A percentile compares a stretch with the other conserved stretches of the same genome.
phyloP scores from a whole-genome alignment of 148 eudicot genomes.

The Dysphania ambrosioides region DNA sequence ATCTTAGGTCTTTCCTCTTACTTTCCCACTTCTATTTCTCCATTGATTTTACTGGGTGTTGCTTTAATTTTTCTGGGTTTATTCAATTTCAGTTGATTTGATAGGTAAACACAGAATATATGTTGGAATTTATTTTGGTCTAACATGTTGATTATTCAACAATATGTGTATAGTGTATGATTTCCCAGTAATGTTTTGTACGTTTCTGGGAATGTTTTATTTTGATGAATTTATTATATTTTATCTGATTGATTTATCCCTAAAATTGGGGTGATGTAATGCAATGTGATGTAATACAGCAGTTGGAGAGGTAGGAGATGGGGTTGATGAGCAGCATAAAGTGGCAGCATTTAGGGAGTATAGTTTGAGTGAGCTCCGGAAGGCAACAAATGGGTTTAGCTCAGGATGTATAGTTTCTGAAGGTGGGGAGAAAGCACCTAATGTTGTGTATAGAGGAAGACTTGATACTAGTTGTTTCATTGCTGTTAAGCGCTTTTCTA shows the following conservation, averaged over 20 bases:
- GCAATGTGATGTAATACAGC: slow-evolving; percentile 11
- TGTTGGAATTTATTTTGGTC: not conserved
- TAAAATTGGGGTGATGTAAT: not conserved
- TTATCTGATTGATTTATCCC: not conserved
- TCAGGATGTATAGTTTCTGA: slow-evolving; percentile 54
- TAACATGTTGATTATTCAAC: not conserved
- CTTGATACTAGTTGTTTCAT: slow-evolving; percentile 40
- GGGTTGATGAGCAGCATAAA: slow-evolving; percentile 26
- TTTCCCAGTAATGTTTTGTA: not conserved
- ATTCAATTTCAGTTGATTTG: not conserved
- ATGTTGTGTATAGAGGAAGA: slow-evolving; percentile 52
- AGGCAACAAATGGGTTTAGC: slow-evolving; percentile 51
- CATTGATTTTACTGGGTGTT: slow-evolving; percentile 20
- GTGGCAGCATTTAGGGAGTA: slow-evolving; percentile 43
- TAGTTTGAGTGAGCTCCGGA: slow-evolving; percentile 39
- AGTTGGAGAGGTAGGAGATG: slow-evolving; percentile 35
- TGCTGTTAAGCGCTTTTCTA: slow-evolving; percentile 57
- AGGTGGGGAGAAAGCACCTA: slow-evolving; percentile 57
- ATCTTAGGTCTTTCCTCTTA: slow-evolving; percentile 28
- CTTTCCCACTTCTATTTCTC: slow-evolving; percentile 13
- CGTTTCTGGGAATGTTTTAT: slow-evolving; percentile 9
- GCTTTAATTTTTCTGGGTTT: slow-evolving; percentile 1
- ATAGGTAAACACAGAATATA: not conserved
- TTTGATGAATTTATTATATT: not conserved
- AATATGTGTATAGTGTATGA: not conserved